phyloP scores from a whole-genome alignment of 305 asterid genomes.

The Plantago coronopus region DNA sequence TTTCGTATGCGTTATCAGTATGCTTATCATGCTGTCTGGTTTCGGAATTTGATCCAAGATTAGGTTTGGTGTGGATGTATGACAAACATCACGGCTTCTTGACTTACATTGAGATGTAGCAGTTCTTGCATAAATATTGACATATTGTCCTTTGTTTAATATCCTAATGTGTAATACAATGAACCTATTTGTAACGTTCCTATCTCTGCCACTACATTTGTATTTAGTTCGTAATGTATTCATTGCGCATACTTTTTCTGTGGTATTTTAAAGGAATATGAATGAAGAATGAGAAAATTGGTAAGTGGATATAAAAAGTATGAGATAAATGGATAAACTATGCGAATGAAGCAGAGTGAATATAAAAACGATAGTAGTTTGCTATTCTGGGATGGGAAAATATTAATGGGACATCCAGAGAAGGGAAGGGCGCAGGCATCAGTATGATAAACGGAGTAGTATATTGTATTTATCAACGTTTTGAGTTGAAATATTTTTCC shows the following conservation, averaged over 20 bases:
- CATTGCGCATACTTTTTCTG: background rate
- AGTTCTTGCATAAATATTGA: background rate
- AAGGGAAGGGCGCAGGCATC: too few species aligned
- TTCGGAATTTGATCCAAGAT: slow-evolving; percentile 3
- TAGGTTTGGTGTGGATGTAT: background rate
- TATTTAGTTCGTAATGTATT: too few species aligned
- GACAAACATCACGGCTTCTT: slow-evolving; percentile 13
- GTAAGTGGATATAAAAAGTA: too few species aligned
- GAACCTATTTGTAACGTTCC: background rate
- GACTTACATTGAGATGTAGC: slow-evolving; percentile 6
- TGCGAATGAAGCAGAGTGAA: too few species aligned
- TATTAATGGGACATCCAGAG: background rate
- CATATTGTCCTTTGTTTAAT: background rate
- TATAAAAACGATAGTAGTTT: too few species aligned
- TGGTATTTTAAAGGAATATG: too few species aligned
- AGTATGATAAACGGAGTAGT: background rate
- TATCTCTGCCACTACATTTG: background rate
- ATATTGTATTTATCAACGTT: background rate
- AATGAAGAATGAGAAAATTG: too few species aligned
- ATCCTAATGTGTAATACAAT: background rate
- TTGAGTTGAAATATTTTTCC: slow-evolving; percentile 12
- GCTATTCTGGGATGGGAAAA: background rate
- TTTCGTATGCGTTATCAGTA: too few species aligned
- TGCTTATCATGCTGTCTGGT: too few species aligned
- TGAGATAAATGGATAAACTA: too few species aligned